Conservation (phyloP, 768 basidiomycete genomes). For the Dentipellis sp. region DNA sequence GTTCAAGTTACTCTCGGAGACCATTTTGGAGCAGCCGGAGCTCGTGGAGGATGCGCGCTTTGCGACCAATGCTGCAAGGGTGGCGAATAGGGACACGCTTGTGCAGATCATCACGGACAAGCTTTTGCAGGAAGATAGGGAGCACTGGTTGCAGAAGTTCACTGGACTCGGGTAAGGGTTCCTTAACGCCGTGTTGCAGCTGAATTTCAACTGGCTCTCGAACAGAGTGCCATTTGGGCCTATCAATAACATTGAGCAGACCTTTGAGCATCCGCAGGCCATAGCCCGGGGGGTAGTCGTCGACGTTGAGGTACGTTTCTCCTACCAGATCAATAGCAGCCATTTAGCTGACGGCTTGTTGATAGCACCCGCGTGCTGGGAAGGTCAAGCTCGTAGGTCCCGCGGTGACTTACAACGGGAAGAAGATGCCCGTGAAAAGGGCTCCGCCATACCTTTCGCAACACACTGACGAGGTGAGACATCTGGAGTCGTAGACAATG, state of each 20-base stretch:
- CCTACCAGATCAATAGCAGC: too few species aligned
- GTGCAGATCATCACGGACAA: slow-evolving; percentile 55
- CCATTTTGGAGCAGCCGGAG: slow-evolving; percentile 51
- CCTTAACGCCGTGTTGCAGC: neutral
- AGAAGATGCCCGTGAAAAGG: slow-evolving; percentile 26
- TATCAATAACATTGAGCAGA: slow-evolving; percentile 85
- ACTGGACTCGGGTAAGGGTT: slow-evolving; percentile 64
- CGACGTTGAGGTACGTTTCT: slow-evolving; percentile 61
- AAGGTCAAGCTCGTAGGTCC: slow-evolving; percentile 31
- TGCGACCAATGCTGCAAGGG: slow-evolving; percentile 65
- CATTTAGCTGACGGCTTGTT: neutral
- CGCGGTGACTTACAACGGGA: slow-evolving; percentile 30
- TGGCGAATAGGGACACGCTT: slow-evolving; percentile 64
- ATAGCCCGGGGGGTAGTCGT: slow-evolving; percentile 64
- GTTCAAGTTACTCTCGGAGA: slow-evolving; percentile 61
- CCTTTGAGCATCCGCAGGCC: slow-evolving; percentile 85
- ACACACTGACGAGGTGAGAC: slow-evolving; percentile 29
- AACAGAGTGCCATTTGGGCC: slow-evolving; percentile 76
- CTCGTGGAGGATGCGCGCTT: slow-evolving; percentile 57
- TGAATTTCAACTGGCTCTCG: neutral
- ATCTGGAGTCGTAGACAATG: neutral
- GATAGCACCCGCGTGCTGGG: slow-evolving; percentile 30
- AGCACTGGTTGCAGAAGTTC: slow-evolving; percentile 69
- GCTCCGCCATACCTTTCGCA: slow-evolving; percentile 36
- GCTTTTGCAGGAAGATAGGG: slow-evolving; percentile 47